These are phyloP conservation scores for Infundibulicybe gibba DNA, from an alignment of 768 basidiomycete genomes.

Conservation along the genomic window DNA sequence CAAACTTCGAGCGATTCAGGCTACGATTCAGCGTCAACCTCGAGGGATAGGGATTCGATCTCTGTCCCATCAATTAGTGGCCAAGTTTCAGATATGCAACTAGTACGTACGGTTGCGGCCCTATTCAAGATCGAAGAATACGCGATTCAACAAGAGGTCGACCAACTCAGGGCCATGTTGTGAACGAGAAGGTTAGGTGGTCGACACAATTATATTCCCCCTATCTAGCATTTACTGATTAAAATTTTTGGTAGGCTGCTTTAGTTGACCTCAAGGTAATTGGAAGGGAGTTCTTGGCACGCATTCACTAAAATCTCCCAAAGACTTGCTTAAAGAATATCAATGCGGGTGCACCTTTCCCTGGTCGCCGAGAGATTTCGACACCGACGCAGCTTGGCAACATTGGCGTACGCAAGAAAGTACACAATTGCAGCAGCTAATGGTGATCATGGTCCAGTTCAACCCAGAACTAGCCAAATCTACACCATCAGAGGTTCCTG, in stretches of 20 bases:
- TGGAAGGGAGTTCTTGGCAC: background rate
- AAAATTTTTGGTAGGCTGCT: conserved; percentile 55
- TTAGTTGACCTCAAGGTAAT: conserved; percentile 81
- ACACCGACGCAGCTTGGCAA: conserved; percentile 76
- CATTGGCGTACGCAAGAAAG: conserved; percentile 84
- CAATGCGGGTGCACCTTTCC: conserved; percentile 78
- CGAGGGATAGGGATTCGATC: conserved; percentile 53
- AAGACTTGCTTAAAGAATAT: conserved; percentile 92
- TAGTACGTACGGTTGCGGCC: conserved; percentile 64
- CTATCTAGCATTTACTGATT: background rate
- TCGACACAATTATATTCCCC: background rate
- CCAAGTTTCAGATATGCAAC: conserved; percentile 70
- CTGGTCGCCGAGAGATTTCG: conserved; percentile 88
- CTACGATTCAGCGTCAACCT: conserved; percentile 60
- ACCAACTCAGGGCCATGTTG: conserved; percentile 54
- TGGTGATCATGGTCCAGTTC: conserved; percentile 80
- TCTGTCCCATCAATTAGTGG: conserved; percentile 30
- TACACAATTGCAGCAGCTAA: conserved; percentile 80
- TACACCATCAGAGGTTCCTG: conserved; percentile 51
- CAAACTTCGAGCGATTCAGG: conserved; percentile 58
- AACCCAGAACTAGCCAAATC: conserved; percentile 88
- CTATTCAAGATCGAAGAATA: conserved; percentile 74
- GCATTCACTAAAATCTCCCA: conserved; percentile 4
- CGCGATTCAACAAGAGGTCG: conserved; percentile 71
- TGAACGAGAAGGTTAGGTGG: conserved; percentile 68